Conservation (phyloP, 768 basidiomycete species). For the Trametes cingulata region DNA sequence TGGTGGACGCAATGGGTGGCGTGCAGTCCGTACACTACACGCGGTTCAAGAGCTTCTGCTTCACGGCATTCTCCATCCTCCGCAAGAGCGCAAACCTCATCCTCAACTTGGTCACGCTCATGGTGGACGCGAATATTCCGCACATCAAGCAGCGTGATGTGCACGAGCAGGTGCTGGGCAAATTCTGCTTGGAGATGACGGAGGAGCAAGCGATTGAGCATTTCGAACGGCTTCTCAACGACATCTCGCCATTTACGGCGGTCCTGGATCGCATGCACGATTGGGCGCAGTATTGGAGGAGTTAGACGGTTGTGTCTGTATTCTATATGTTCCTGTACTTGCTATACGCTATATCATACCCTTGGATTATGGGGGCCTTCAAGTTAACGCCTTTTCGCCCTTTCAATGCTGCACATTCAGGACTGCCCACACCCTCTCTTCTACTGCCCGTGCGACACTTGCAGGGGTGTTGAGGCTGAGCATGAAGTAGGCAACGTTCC, state of each 20-base stretch:
- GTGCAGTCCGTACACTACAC: slow-evolving; percentile 92
- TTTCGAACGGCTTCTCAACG: slow-evolving; percentile 90
- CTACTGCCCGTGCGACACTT: slow-evolving; percentile 55
- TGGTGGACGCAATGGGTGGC: slow-evolving; percentile 99
- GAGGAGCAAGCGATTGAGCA: slow-evolving; percentile 98
- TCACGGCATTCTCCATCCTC: slow-evolving; percentile 96
- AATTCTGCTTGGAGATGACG: slow-evolving; percentile 90
- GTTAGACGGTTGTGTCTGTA: slow-evolving; percentile 36
- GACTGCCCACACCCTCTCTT: slow-evolving; percentile 50
- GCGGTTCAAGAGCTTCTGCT: slow-evolving; percentile 94
- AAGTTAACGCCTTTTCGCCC: background rate
- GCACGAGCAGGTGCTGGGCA: slow-evolving; percentile 91
- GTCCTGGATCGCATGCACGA: slow-evolving; percentile 94
- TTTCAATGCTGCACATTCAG: too few species aligned
- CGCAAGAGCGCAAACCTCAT: slow-evolving; percentile 98
- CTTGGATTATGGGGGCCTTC: background rate
- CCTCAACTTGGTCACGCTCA: slow-evolving; percentile 91
- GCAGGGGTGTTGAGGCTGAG: slow-evolving; percentile 75
- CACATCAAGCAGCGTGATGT: slow-evolving; percentile 93
- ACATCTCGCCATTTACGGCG: slow-evolving; percentile 91
- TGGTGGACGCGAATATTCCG: slow-evolving; percentile 97
- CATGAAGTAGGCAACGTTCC: slow-evolving; percentile 93
- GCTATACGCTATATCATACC: background rate
- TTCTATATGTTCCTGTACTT: background rate
- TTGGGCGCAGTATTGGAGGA: slow-evolving; percentile 86